These are phyloP conservation scores for Stagonosporopsis chrysanthemi DNA, from an alignment of 2,329 filamentous ascomycete genomes.

Conservation along the genomic window DNA sequence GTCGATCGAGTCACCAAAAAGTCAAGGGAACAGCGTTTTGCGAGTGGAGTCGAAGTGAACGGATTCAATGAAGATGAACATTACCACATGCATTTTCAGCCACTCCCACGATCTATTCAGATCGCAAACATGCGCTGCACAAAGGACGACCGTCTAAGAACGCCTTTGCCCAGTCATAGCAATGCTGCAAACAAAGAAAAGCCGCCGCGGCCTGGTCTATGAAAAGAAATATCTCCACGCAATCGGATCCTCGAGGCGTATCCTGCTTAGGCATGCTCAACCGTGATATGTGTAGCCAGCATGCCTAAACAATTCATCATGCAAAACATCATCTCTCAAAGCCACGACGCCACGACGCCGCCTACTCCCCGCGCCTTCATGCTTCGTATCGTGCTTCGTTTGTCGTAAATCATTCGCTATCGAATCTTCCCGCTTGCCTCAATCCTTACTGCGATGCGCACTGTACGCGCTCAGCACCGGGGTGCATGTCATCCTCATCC, in stretches of 20 bases:
- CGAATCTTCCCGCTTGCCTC: constrained; percentile 17
- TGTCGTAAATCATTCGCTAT: constrained; percentile 16
- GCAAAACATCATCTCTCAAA: constrained; percentile 20
- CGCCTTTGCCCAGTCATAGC: constrained; percentile 21
- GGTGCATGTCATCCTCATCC: constrained; percentile 67
- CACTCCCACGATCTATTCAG: constrained; percentile 8
- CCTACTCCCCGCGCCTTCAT: constrained; percentile 7
- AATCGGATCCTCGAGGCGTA: constrained; percentile 1
- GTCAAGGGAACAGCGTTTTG: neutral
- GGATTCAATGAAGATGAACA: neutral
- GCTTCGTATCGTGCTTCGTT: constrained; percentile 14
- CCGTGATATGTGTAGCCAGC: constrained; percentile 10
- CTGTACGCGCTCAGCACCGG: constrained; percentile 79
- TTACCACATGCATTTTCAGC: constrained; percentile 21
- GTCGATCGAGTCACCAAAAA: neutral
- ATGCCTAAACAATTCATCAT: constrained; percentile 10
- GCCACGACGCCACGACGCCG: constrained; percentile 19
- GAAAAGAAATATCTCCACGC: constrained; percentile 6
- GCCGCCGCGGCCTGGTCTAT: constrained; percentile 13
- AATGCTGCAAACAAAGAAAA: constrained; percentile 20
- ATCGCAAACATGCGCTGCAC: constrained; percentile 13
- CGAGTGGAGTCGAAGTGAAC: neutral
- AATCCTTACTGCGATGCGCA: constrained; percentile 80
- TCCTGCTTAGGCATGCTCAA: constrained; percentile 2
- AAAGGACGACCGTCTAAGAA: constrained; percentile 21